Percentiles rank a stretch among this genome's conserved stretches.
These are phyloP conservation scores for Sarocladiaceae sp. DNA, from an alignment of 2,329 filamentous ascomycete genomes.

Conservation along the genomic window DNA sequence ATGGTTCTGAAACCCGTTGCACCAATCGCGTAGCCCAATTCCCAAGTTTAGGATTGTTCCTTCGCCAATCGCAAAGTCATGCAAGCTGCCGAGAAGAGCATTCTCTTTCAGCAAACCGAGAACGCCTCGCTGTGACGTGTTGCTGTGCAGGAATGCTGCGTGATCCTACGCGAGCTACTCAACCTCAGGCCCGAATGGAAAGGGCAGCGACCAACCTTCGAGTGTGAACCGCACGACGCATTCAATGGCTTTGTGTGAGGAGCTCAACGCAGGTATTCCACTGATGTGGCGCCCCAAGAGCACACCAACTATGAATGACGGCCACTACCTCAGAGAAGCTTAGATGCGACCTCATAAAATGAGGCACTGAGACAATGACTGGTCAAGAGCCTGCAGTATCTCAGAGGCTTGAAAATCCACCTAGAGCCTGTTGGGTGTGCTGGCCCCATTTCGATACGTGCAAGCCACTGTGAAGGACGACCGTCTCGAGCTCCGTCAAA, in stretches of 20 bases:
- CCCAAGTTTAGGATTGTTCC: not conserved
- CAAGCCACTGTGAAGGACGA: not conserved
- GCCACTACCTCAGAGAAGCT: too few relatives aligned
- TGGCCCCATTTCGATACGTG: not conserved
- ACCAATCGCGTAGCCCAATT: not conserved
- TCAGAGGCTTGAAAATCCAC: not conserved
- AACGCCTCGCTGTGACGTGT: too few relatives aligned
- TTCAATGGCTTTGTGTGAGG: not conserved
- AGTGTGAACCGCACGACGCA: not conserved
- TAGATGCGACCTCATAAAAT: too few relatives aligned
- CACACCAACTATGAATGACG: too few relatives aligned
- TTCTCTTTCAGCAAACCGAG: not conserved
- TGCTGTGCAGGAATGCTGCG: too few relatives aligned
- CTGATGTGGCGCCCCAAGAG: too few relatives aligned
- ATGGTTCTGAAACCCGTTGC: not conserved
- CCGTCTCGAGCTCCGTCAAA: conserved; percentile 1
- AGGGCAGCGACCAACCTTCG: not conserved
- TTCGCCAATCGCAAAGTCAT: not conserved
- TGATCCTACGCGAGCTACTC: too few relatives aligned
- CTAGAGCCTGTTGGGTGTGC: not conserved
- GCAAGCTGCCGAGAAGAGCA: not conserved
- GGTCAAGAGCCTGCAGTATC: not conserved
- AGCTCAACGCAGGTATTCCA: not conserved
- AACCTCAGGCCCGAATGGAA: too few relatives aligned
- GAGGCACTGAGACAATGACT: not conserved